phyloP scores from a whole-genome alignment of 495 filamentous ascomycete species.

The Copromyces sp. region DNA sequence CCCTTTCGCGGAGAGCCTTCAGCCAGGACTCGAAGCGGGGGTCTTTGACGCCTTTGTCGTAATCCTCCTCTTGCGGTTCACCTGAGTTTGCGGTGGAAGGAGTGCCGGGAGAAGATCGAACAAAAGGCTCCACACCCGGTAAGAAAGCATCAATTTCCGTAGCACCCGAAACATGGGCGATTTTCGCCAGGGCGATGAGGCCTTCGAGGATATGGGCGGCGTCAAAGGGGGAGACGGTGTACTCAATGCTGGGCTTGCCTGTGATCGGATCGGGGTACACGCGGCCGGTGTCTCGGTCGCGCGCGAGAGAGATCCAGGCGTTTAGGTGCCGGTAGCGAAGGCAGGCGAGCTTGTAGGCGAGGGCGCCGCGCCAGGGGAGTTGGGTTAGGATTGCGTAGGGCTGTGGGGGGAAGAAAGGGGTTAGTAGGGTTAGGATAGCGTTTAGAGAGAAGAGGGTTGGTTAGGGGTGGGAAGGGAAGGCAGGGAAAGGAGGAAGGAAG shows the following conservation, averaged over 20 bases:
- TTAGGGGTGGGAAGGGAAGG: neutral
- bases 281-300: constrained; percentile 62
- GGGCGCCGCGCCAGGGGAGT: constrained; percentile 52
- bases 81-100: neutral
- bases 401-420: neutral
- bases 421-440: neutral
- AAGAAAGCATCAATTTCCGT: constrained; percentile 60
- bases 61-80: constrained; percentile 27
- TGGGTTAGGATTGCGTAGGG: constrained; percentile 38
- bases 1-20: constrained; percentile 36
- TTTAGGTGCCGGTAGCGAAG: constrained; percentile 53
- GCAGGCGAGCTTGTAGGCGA: constrained; percentile 56
- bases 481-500: neutral
- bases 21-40: constrained; percentile 61
- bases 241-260: constrained; percentile 53
- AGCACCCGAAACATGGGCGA: constrained; percentile 67
- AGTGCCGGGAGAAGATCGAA: constrained; percentile 32
- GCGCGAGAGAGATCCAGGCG: constrained; percentile 56
- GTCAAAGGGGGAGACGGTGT: constrained; percentile 61
- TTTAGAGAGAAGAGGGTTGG: neutral
- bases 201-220: constrained; percentile 57
- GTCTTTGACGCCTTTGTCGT: constrained; percentile 14
- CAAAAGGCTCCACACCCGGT: constrained; percentile 53
- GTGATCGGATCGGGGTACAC: constrained; percentile 65
- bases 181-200: constrained; percentile 59